Base-by-base conservation (phyloP, 108 stramenopile species). In the Stephanodiscus minutulus region DNA sequence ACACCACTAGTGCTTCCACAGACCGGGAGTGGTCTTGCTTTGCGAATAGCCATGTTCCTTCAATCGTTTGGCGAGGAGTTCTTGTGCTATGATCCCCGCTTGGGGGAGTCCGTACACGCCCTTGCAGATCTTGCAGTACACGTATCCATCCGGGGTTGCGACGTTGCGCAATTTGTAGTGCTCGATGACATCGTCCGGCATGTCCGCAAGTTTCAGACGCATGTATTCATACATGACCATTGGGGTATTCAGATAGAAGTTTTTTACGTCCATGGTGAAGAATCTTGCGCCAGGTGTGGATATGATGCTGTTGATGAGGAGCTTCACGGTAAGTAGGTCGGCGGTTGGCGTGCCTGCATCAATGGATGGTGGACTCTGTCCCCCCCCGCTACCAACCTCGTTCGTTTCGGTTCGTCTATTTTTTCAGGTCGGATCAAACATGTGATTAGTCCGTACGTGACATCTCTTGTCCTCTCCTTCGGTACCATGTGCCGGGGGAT, bases 51-150 rank as follows among this genome's bases (percentile, higher is more conserved):
- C n/a, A n/a, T n/a, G n/a, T n/a, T n/a, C n/a, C n/a, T n/a, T n/a
- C n/a, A n/a, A n/a, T 41, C 36, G 49, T 31, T 41, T 22, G 50
- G 3, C 41, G 13, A 76, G 55, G 29, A 28, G 35, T 4, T 53
- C 37, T 37, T 77, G 72, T 21, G 77, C 73, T 31, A 78, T 66
- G n/a, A 67, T 52, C 47, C 82, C 76, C 7, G 76, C 76, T 18
- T 83, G 82, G 3, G 77, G 73, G 5, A 83, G 73, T 0, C 82
- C 82, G 33, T 83, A 83, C 77, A 83, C 74, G 2, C 82, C 82
- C 41, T 50, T 46, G 3, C 9, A 0, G 11, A 80, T 61, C 37
- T 52, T 64, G 0, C 60, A 54, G 54, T 68, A 64, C 0, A 70
- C n/a, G 22, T 52, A 53, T 54, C 76, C 55, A 43, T 12, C 37